Evolutionary conservation across 768 basidiomycete genomes (phyloP).

Genomic region (Amanita pallidorosea): DNA sequence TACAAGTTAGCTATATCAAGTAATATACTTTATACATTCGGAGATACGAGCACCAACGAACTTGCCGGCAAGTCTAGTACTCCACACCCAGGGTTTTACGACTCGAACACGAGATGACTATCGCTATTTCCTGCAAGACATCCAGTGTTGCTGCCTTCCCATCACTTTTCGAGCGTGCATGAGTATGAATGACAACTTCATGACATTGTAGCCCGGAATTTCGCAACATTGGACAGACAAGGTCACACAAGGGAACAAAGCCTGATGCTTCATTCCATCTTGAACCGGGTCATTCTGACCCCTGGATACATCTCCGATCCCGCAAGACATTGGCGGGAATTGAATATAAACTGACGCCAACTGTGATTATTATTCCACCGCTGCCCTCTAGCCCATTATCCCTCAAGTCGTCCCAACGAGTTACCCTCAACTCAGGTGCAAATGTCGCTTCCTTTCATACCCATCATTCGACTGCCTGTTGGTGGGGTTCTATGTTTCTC

Average conservation of each 20-base stretch:
- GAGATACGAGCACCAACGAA: background rate
- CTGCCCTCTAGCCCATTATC: too few species aligned
- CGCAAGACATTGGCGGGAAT: too few species aligned
- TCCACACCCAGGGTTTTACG: too few species aligned
- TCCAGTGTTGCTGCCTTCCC: too few species aligned
- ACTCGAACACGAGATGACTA: too few species aligned
- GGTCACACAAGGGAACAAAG: too few species aligned
- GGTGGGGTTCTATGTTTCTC: background rate
- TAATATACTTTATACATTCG: background rate
- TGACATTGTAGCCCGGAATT: too few species aligned
- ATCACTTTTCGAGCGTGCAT: too few species aligned
- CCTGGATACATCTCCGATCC: background rate
- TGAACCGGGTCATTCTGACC: background rate
- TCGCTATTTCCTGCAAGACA: background rate
- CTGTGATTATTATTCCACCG: background rate
- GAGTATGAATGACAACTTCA: too few species aligned
- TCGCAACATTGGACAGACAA: too few species aligned
- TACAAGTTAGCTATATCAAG: background rate
- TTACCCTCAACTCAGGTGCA: background rate
- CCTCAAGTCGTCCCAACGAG: background rate
- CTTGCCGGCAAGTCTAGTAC: background rate
- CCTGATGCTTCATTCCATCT: background rate
- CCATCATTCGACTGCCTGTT: background rate
- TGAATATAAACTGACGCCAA: background rate
- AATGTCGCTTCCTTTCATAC: too few species aligned